Percentiles rank a stretch among this genome's conserved stretches.
phyloP scores from a whole-genome alignment of 306 rosid genomes.

The Lathyrus oleraceus region DNA sequence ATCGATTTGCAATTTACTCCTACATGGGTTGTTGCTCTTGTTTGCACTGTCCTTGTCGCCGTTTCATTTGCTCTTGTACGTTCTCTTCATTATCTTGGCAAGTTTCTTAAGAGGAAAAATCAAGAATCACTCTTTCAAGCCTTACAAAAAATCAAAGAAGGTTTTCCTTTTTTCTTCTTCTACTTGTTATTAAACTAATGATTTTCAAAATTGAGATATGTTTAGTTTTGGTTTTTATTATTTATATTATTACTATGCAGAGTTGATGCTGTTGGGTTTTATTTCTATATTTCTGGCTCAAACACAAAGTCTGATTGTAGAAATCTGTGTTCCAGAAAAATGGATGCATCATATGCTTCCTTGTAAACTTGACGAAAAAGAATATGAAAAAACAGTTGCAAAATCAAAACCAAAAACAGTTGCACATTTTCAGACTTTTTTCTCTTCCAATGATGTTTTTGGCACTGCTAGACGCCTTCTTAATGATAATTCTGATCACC shows the following conservation, averaged over 20 bases:
- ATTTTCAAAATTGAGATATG: background rate
- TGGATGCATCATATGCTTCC: conserved; percentile 65
- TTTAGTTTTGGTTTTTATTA: background rate
- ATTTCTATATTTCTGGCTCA: conserved; percentile 83
- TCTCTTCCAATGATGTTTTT: conserved; percentile 32
- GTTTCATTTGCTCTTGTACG: conserved; percentile 64
- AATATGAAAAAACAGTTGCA: background rate
- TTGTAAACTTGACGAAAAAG: conserved; percentile 39
- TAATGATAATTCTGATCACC: background rate
- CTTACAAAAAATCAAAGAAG: conserved; percentile 74
- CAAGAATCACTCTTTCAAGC: conserved; percentile 82
- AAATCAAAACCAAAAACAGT: background rate
- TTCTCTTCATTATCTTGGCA: conserved; percentile 58
- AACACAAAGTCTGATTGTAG: conserved; percentile 56
- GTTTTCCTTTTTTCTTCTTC: conserved; percentile 1
- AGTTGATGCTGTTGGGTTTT: conserved; percentile 88
- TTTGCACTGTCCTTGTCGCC: conserved; percentile 68
- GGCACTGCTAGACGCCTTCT: conserved; percentile 48
- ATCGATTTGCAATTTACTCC: conserved; percentile 63
- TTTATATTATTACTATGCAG: conserved; percentile 36
- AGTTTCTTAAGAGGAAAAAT: conserved; percentile 54
- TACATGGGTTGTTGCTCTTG: conserved; percentile 79
- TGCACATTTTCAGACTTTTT: conserved; percentile 49
- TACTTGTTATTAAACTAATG: background rate
- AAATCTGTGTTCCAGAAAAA: conserved; percentile 53